Base-by-base conservation (phyloP, 2,329 filamentous ascomycete genomes). In the Aspergillus persii region DNA sequence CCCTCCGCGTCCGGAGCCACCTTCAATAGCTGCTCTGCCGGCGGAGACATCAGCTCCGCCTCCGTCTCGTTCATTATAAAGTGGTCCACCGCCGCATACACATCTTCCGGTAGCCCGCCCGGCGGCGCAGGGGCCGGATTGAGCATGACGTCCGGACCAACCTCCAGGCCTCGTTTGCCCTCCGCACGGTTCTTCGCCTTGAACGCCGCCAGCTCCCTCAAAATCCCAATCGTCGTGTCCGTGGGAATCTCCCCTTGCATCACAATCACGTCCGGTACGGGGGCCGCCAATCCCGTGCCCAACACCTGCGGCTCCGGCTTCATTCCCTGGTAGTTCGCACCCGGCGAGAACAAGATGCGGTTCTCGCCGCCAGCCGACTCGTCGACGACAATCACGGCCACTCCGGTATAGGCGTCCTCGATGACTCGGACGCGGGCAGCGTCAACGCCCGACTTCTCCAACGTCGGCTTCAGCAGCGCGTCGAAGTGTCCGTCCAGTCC, bases 61-160 rank as follows among this genome's bases (percentile, higher is more conserved):
- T 97, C 93, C 1, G 89, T 95, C 79, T 97, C 93, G 71, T 98
- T 97, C 68, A 97, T 85, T 53, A 97, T 85, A 48, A 97, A 81
- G 68, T 96, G 91, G 47, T 87, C 86, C 33, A 97, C 82, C 1
- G 84, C 85, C 6, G 73, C 67, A 71, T 90, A 95, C 8, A 86
- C 86, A 30, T 85, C 81, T 0, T 80, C 80, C 1, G 91, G 92
- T 3, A 96, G 76, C 8, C 78, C 75, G 49, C 87, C 83, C 3
- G 92, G 92, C 4, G 90, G 89, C 8, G 93, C 93, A 15, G 93
- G 92, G 3, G 93, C 93, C 15, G 93, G 92, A 74, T 97, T 98
- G 63, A 96, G 83, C 53, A 97, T 83, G 2, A 94, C 88, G 39
- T 84, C 80, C 1, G 90, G 80, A 1, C 75, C 73, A 5, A 63